A percentile compares a stretch with the other conserved stretches of the same genome.
Conservation (phyloP, 768 basidiomycete species). For the Lactarius pseudohatsudake region DNA sequence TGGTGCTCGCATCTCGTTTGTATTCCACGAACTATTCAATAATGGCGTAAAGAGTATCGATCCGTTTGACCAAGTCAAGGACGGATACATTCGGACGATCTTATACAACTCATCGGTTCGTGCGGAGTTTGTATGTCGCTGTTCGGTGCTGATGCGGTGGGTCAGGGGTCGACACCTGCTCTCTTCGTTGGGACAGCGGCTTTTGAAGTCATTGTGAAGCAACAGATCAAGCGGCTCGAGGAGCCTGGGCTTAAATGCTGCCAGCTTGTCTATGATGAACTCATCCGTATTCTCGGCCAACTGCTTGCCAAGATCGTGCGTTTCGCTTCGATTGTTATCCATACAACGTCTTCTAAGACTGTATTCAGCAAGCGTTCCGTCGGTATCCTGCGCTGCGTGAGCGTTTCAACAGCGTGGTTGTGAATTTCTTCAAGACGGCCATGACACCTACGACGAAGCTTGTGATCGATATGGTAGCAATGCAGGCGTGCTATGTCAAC, state of each 20-base stretch:
- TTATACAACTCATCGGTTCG: conserved; percentile 96
- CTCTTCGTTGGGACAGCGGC: conserved; percentile 96
- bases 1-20: conserved; percentile 97
- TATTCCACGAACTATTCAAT: conserved; percentile 98
- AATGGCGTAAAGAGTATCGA: conserved; percentile 95
- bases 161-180: conserved; percentile 89
- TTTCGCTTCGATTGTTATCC: conserved; percentile 25
- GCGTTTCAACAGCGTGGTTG: conserved; percentile 92
- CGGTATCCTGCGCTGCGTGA: conserved; percentile 96
- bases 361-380: conserved; percentile 83
- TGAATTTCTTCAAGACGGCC: conserved; percentile 92
- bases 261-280: conserved; percentile 93
- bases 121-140: conserved; percentile 25
- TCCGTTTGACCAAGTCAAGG: conserved; percentile 98
- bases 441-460: conserved; percentile 96
- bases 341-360: background rate
- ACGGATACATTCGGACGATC: conserved; percentile 94
- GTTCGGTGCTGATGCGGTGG: background rate
- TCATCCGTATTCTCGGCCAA: conserved; percentile 93
- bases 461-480: conserved; percentile 91
- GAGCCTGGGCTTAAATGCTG: conserved; percentile 94
- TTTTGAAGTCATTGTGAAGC: conserved; percentile 98
- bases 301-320: conserved; percentile 85
- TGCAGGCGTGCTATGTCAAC: conserved; percentile 99
- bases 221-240: conserved; percentile 96